phyloP scores from a whole-genome alignment of 1,284 basidiomycete species.

The Neolentinus lepideus region DNA sequence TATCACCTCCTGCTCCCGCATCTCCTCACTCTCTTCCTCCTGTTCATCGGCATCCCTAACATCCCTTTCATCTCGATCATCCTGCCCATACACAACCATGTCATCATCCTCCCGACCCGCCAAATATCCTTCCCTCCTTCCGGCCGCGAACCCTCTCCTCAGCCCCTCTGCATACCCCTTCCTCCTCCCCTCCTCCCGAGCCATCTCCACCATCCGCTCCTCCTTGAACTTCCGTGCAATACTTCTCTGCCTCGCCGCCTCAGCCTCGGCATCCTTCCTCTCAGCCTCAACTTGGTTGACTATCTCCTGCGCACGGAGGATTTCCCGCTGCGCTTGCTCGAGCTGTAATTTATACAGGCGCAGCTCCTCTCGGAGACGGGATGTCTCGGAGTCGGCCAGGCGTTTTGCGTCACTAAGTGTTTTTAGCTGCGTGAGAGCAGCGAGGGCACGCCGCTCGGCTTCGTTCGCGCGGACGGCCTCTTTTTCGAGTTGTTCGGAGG shows the following conservation, averaged over 20 bases:
- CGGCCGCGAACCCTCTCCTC: constrained; percentile 23
- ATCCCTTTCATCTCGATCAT: constrained; percentile 33
- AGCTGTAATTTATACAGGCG: constrained; percentile 45
- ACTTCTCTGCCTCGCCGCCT: constrained; percentile 35
- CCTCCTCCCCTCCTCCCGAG: constrained; percentile 47
- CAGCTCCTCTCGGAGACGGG: constrained; percentile 36
- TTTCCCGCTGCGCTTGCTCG: constrained; percentile 45
- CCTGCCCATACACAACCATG: constrained; percentile 32
- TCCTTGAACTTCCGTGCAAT: constrained; percentile 40
- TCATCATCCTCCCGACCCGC: constrained; percentile 27
- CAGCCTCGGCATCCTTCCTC: constrained; percentile 42
- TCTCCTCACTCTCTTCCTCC: constrained; percentile 33
- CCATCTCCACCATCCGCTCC: constrained; percentile 35
- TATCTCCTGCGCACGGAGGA: constrained; percentile 31
- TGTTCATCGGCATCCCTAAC: constrained; percentile 35
- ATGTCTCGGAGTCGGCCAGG: constrained; percentile 34
- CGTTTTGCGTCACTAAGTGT: constrained; percentile 33
- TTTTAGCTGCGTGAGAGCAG: constrained; percentile 34
- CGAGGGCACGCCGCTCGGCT: constrained; percentile 36
- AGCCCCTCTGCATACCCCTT: constrained; percentile 49
- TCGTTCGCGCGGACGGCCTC: constrained; percentile 37
- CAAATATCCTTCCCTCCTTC: constrained; percentile 28
- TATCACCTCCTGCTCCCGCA: constrained; percentile 12
- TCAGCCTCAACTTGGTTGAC: constrained; percentile 36
- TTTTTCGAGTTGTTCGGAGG: constrained; percentile 32